Percentiles rank a stretch among this genome's conserved stretches.
Evolutionary conservation across 345 rosid species (phyloP).

Genomic region (Punica granatum): DNA sequence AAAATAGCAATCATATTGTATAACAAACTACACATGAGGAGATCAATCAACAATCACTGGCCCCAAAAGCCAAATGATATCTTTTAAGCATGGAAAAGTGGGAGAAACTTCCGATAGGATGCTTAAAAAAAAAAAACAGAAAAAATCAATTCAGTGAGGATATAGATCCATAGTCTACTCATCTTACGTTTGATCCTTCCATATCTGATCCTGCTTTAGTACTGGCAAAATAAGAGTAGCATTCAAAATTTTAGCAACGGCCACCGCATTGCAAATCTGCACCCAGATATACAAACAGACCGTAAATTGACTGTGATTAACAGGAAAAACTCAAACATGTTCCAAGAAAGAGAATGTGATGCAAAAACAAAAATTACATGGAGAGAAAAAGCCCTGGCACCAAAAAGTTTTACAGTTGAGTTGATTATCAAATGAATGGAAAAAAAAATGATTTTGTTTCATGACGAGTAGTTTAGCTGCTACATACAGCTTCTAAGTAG

Average conservation of each 20-base stretch:
- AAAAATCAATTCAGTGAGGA: not conserved
- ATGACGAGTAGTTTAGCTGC: not conserved
- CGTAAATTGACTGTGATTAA: not conserved
- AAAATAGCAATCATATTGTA: no score
- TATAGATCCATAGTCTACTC: not conserved
- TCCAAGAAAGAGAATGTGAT: no score
- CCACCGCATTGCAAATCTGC: conserved; percentile 99
- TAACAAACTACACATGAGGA: not conserved
- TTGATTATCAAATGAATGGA: not conserved
- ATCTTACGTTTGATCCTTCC: conserved; percentile 98
- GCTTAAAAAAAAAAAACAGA: no score
- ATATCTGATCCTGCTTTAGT: conserved; percentile 97
- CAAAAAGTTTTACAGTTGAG: not conserved
- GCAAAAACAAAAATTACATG: not conserved
- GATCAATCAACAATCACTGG: not conserved
- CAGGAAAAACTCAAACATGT: not conserved
- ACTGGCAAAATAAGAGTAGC: conserved; percentile 97
- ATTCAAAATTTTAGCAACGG: conserved; percentile 97
- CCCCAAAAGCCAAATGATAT: not conserved
- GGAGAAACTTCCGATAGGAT: no score
- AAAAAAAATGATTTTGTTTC: not conserved
- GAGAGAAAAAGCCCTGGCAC: not conserved
- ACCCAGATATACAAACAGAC: conserved; percentile 10
- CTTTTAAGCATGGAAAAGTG: not conserved
- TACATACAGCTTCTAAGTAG: not conserved